phyloP scores from a whole-genome alignment of 306 rosid genomes.

The Delonix regia region DNA sequence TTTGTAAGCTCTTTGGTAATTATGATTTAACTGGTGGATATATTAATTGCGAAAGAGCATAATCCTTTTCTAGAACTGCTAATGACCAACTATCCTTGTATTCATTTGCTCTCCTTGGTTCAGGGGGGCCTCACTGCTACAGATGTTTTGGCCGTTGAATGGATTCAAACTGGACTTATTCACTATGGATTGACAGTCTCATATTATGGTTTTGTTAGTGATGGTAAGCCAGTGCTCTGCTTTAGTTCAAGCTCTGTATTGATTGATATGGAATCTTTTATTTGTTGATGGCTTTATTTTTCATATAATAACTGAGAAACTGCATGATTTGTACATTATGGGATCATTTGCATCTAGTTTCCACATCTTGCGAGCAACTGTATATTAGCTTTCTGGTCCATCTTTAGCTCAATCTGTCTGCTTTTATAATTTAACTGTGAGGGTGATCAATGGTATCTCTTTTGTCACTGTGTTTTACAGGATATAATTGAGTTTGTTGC shows the following conservation, averaged over 20 bases:
- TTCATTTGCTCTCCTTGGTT: conserved; percentile 43
- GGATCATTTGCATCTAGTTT: conserved; percentile 20
- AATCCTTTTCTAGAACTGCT: not conserved
- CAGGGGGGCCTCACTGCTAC: conserved; percentile 99
- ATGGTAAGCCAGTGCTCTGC: conserved; percentile 77
- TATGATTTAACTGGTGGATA: conserved; percentile 8
- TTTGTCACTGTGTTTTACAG: not conserved
- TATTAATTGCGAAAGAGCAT: not conserved
- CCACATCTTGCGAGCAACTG: conserved; percentile 13
- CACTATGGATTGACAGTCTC: conserved; percentile 98
- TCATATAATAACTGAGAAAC: conserved; percentile 13
- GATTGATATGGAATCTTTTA: conserved; percentile 12
- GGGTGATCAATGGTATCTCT: conserved; percentile 13
- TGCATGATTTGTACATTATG: conserved; percentile 12
- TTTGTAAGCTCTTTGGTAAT: conserved; percentile 3
- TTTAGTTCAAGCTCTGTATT: not conserved
- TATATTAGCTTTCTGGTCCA: conserved; percentile 15
- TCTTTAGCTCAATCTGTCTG: conserved; percentile 13
- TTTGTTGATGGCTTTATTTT: conserved; percentile 12
- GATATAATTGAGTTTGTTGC: not conserved
- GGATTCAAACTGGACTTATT: conserved; percentile 83
- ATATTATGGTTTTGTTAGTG: conserved; percentile 93
- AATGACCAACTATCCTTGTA: not conserved
- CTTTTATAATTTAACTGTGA: conserved; percentile 6
- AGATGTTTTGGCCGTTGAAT: conserved; percentile 95